These are phyloP conservation scores for Arthrobotrys iridis DNA, from an alignment of 2,329 filamentous ascomycete genomes.

Conservation along the genomic window DNA sequence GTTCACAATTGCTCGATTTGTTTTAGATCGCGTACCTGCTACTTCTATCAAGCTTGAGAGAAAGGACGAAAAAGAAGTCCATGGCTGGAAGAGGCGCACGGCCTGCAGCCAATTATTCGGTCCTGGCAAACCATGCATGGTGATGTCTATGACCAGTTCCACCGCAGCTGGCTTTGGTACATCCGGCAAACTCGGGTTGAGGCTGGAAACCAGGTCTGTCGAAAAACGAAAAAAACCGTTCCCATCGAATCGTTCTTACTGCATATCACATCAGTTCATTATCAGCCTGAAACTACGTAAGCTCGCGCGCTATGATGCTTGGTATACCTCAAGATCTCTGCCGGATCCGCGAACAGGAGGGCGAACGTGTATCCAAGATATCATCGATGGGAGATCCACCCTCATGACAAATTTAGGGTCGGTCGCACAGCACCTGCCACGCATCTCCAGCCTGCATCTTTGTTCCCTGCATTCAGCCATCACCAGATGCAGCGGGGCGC, in stretches of 20 bases:
- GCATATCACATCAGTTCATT: slow-evolving; percentile 22
- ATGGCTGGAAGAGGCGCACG: slow-evolving; percentile 18
- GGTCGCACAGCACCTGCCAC: slow-evolving; percentile 38
- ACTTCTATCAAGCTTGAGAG: neutral
- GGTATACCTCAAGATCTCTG: neutral
- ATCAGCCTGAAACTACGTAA: slow-evolving; percentile 25
- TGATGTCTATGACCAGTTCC: slow-evolving; percentile 13
- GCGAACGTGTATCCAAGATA: slow-evolving; percentile 3
- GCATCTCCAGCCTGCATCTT: slow-evolving; percentile 11
- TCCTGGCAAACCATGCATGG: slow-evolving; percentile 9
- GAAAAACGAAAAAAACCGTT: neutral
- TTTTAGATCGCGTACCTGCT: slow-evolving; percentile 32
- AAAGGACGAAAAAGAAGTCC: slow-evolving; percentile 12
- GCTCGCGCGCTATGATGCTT: slow-evolving; percentile 20
- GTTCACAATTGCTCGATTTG: slow-evolving; percentile 44
- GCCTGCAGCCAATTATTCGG: slow-evolving; percentile 5
- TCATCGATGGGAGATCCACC: neutral
- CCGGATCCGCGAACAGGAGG: neutral
- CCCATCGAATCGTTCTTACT: slow-evolving; percentile 1
- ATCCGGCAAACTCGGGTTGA: slow-evolving; percentile 30
- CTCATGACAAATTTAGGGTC: slow-evolving; percentile 22
- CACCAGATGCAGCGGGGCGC: slow-evolving; percentile 1
- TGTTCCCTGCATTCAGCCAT: slow-evolving; percentile 15
- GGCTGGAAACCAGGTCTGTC: slow-evolving; percentile 11
- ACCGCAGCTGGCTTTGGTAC: too few relatives aligned